Evolutionary conservation across 1,284 basidiomycete species (phyloP).

Genomic region (Tilletia indica): DNA sequence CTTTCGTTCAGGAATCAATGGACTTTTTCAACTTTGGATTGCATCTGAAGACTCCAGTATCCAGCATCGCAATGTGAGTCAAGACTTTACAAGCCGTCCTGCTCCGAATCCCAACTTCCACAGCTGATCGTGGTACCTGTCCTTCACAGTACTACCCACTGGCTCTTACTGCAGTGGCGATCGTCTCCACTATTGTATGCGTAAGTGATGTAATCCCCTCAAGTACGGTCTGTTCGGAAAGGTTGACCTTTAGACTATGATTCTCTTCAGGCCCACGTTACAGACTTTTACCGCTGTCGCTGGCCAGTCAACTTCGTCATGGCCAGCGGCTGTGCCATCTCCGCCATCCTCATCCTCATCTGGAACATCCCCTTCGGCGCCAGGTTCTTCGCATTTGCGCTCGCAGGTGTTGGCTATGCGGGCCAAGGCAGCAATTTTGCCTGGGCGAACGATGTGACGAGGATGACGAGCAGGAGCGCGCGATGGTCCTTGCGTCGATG

Average conservation of each 20-base stretch:
- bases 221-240: not conserved
- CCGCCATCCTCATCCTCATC: constrained; percentile 34
- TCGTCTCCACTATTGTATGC: constrained; percentile 31
- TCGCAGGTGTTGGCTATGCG: constrained; percentile 43
- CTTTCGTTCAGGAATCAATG: constrained; percentile 60
- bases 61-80: constrained; percentile 17
- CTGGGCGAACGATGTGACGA: constrained; percentile 49
- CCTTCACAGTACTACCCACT: constrained; percentile 36
- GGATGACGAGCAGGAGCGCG: constrained; percentile 48
- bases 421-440: constrained; percentile 53
- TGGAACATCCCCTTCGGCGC: constrained; percentile 40
- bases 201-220: not conserved
- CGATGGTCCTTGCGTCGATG: constrained; percentile 40
- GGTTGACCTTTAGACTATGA: not conserved
- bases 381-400: constrained; percentile 44
- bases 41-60: constrained; percentile 57
- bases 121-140: constrained; percentile 9
- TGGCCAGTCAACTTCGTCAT: constrained; percentile 34
- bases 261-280: not conserved
- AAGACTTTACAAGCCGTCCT: too few relatives aligned
- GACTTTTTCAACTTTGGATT: constrained; percentile 74
- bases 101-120: too few relatives aligned
- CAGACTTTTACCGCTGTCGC: not conserved
- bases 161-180: constrained; percentile 33
- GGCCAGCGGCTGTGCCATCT: constrained; percentile 29